A percentile compares a stretch with the other conserved stretches of the same genome.
Conservation (phyloP, 352 stramenopile species). For the Globisporangium takayamanum region DNA sequence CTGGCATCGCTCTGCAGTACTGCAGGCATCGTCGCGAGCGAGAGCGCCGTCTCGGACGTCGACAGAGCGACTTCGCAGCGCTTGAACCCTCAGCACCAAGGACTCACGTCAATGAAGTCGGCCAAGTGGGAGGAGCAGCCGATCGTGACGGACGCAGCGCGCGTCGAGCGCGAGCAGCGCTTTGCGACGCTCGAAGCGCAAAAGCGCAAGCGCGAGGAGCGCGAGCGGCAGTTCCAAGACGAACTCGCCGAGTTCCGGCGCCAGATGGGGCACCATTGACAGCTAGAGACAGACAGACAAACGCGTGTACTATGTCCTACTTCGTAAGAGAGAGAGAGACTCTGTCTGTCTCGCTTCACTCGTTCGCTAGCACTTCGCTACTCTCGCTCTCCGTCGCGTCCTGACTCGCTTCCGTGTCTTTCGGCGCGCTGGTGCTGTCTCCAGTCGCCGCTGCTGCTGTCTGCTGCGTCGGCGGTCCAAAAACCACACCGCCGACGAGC, state of each 20-base stretch:
- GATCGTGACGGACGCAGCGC: conserved; percentile 36
- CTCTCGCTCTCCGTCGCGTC: conserved; percentile 5
- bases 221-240: conserved; percentile 46
- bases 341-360: background rate
- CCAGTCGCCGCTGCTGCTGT: background rate
- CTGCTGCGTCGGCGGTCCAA: conserved; percentile 18
- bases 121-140: conserved; percentile 43
- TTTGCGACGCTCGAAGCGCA: conserved; percentile 14
- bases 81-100: too few relatives aligned
- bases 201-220: conserved; percentile 29
- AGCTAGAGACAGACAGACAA: background rate
- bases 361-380: background rate
- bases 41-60: too few relatives aligned
- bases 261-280: conserved; percentile 10
- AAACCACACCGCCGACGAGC: conserved; percentile 33
- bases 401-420: conserved; percentile 1
- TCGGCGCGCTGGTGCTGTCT: background rate
- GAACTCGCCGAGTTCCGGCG: conserved; percentile 41
- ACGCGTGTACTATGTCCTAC: background rate
- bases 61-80: too few relatives aligned
- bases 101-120: background rate
- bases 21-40: background rate
- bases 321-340: too few relatives aligned
- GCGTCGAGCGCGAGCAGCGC: conserved; percentile 23
- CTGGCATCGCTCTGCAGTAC: background rate